These are phyloP conservation scores for Apiotrichum akiyoshidainum DNA, from an alignment of 1,284 basidiomycete genomes.

Conservation along the genomic window DNA sequence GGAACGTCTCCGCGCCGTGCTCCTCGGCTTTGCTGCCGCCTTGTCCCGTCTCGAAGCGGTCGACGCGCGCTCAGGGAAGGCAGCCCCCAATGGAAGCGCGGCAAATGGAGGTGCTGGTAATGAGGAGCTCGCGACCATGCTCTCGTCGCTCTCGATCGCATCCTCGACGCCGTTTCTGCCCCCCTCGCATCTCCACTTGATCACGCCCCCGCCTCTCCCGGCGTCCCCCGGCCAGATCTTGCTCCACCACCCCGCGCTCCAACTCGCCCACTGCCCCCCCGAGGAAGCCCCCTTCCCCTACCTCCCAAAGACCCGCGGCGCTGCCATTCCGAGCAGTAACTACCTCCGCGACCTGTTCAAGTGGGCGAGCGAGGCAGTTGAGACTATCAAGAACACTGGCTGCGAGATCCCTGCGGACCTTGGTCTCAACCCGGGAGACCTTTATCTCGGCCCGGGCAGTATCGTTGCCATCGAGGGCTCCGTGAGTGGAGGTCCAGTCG, in stretches of 20 bases:
- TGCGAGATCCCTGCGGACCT: conserved; percentile 74
- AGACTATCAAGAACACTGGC: conserved; percentile 62
- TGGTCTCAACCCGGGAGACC: conserved; percentile 65
- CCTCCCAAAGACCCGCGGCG: conserved; percentile 17
- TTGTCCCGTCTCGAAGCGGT: conserved; percentile 65
- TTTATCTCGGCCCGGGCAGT: conserved; percentile 66
- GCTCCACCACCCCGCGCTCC: conserved; percentile 43
- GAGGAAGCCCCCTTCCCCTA: conserved; percentile 41
- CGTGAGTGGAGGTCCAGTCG: conserved; percentile 54
- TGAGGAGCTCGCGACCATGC: conserved; percentile 30
- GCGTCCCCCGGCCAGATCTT: conserved; percentile 35
- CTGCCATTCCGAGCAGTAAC: conserved; percentile 25
- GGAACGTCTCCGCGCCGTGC: conserved; percentile 77
- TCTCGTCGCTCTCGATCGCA: conserved; percentile 36
- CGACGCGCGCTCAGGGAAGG: conserved; percentile 7
- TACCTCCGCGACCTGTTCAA: conserved; percentile 45
- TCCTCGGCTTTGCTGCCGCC: conserved; percentile 72
- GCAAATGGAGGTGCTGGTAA: neutral
- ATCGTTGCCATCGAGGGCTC: conserved; percentile 44
- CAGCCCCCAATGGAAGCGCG: too few relatives aligned
- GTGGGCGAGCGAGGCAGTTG: conserved; percentile 65
- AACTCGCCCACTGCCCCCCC: conserved; percentile 41
- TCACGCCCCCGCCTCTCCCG: conserved; percentile 28
- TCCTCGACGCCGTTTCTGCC: conserved; percentile 10
- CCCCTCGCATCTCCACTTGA: conserved; percentile 27